Evolutionary conservation across 2,329 filamentous ascomycete species (phyloP).

Genomic region (Apiospora rasikravindrae): DNA sequence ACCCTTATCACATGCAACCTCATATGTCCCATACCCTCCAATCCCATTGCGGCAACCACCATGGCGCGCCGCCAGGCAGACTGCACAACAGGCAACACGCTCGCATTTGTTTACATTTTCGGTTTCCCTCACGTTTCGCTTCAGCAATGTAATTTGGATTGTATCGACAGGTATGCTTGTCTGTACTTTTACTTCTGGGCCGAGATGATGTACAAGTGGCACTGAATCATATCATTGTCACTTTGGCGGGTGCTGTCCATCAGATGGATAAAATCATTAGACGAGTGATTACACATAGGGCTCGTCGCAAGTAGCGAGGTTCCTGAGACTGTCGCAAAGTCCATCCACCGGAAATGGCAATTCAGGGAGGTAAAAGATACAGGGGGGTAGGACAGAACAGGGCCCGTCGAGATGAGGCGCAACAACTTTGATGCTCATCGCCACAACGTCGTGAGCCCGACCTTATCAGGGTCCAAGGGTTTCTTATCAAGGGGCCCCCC

Average conservation of each 20-base stretch:
- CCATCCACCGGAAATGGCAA: neutral
- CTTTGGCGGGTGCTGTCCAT: neutral
- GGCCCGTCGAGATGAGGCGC: neutral
- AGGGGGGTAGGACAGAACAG: neutral
- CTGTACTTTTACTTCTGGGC: neutral
- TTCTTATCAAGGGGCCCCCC: neutral
- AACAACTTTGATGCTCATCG: neutral
- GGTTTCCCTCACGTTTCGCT: neutral
- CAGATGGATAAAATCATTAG: neutral
- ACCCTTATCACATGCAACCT: constrained; percentile 19
- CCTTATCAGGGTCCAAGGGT: neutral
- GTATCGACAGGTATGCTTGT: neutral
- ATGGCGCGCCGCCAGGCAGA: neutral
- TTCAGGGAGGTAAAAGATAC: neutral
- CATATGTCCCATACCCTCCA: constrained; percentile 4
- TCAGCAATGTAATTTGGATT: constrained; percentile 6
- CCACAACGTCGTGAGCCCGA: neutral
- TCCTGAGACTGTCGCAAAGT: neutral
- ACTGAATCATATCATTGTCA: neutral
- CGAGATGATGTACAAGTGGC: neutral
- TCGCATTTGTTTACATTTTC: constrained; percentile 1
- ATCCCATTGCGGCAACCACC: neutral
- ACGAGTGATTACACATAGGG: neutral
- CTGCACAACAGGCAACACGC: neutral
- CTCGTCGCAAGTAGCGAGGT: neutral